A percentile compares a stretch with the other conserved stretches of the same genome.
These are phyloP conservation scores for Porphyrellus cyaneotinctus DNA, from an alignment of 768 basidiomycete genomes.

Conservation along the genomic window DNA sequence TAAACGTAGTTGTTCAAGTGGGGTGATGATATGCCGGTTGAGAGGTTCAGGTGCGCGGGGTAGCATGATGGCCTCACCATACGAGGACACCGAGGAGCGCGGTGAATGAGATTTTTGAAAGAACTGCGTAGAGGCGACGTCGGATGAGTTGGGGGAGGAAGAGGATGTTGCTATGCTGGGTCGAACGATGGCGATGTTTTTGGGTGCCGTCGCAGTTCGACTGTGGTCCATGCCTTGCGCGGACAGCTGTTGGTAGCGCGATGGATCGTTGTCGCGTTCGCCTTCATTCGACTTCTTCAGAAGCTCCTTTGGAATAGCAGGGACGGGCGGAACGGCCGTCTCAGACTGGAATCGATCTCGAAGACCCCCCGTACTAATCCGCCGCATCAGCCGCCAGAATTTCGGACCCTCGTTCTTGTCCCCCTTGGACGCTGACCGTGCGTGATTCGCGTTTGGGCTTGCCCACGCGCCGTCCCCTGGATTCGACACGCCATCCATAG, in stretches of 20 bases:
- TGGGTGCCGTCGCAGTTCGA: conserved; percentile 1
- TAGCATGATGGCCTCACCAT: conserved; percentile 35
- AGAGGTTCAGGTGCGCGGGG: conserved; percentile 38
- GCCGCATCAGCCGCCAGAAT: conserved; percentile 68
- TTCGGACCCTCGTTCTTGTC: conserved; percentile 35
- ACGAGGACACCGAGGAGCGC: conserved; percentile 57
- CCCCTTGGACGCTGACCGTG: conserved; percentile 11
- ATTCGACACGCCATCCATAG: conserved; percentile 17
- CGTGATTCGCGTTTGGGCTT: conserved; percentile 10
- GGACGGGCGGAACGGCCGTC: conserved; percentile 50
- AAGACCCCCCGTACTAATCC: conserved; percentile 60
- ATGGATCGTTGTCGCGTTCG: conserved; percentile 3
- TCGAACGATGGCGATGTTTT: conserved; percentile 22
- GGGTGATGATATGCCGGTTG: conserved; percentile 51
- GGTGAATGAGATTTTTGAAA: conserved; percentile 46
- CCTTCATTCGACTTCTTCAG: conserved; percentile 10
- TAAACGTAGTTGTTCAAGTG: conserved; percentile 48
- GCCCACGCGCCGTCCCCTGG: conserved; percentile 10
- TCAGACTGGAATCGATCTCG: conserved; percentile 43
- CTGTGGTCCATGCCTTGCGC: conserved; percentile 8
- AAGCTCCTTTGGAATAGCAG: conserved; percentile 50
- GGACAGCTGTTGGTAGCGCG: conserved; percentile 2
- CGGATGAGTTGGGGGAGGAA: conserved; percentile 59
- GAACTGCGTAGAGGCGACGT: conserved; percentile 50
- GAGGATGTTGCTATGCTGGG: conserved; percentile 52